Percentiles rank a stretch among this genome's conserved stretches.
Conservation (phyloP, 176 grass and related monocot genomes). For the Pontederia paniculata region DNA sequence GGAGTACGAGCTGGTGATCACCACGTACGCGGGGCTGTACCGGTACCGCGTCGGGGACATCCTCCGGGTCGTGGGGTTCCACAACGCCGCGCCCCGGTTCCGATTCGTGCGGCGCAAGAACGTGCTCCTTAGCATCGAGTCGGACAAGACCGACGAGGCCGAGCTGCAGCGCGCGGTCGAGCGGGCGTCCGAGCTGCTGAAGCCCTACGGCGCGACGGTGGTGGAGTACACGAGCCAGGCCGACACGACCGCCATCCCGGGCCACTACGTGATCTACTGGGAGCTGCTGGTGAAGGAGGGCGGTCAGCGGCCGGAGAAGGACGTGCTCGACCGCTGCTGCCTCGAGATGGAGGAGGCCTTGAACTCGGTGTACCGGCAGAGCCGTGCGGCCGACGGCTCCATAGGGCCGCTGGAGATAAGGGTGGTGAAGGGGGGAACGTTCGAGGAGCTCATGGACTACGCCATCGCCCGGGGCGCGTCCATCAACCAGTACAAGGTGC, state of each 20-base stretch:
- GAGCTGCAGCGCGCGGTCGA: slow-evolving; percentile 23
- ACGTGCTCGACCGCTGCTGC: slow-evolving; percentile 62
- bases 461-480: slow-evolving; percentile 85
- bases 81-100: slow-evolving; percentile 23
- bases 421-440: slow-evolving; percentile 56
- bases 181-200: slow-evolving; percentile 2
- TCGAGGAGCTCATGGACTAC: slow-evolving; percentile 99
- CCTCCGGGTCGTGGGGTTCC: slow-evolving; percentile 17
- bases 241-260: slow-evolving; percentile 51
- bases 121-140: slow-evolving; percentile 20
- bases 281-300: slow-evolving; percentile 54
- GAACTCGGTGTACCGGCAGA: slow-evolving; percentile 82
- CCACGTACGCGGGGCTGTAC: slow-evolving; percentile 20
- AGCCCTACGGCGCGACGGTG: slow-evolving; percentile 6
- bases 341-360: slow-evolving; percentile 98
- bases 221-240: slow-evolving; percentile 32
- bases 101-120: slow-evolving; percentile 18
- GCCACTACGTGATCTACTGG: slow-evolving; percentile 97
- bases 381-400: slow-evolving; percentile 45
- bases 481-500: slow-evolving; percentile 99
- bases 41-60: slow-evolving; percentile 24
- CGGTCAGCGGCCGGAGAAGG: slow-evolving; percentile 31
- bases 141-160: slow-evolving; percentile 25
- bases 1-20: slow-evolving; percentile 27
- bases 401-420: slow-evolving; percentile 86